Evolutionary conservation across 352 stramenopile species (phyloP).

Genomic region (Phytopythium litorale): DNA sequence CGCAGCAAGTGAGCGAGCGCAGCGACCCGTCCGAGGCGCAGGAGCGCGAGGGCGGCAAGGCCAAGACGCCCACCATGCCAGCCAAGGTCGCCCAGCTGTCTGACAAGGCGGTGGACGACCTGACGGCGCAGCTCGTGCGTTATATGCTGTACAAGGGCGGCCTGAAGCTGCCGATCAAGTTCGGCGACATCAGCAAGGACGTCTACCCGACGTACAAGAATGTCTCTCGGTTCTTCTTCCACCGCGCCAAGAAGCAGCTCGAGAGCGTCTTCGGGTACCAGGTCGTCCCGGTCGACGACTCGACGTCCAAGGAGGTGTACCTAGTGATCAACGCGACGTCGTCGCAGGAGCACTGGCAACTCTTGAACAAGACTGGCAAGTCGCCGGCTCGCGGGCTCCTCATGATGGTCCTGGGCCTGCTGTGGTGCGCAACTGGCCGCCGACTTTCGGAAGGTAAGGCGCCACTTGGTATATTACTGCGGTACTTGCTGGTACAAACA

Average conservation of each 20-base stretch:
- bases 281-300: constrained; percentile 70
- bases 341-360: constrained; percentile 69
- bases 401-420: constrained; percentile 79
- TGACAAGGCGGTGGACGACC: constrained; percentile 64
- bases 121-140: constrained; percentile 70
- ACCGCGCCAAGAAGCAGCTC: constrained; percentile 69
- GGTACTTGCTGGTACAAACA: neutral
- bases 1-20: constrained; percentile 41
- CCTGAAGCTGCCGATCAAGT: constrained; percentile 73
- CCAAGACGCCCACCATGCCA: constrained; percentile 28
- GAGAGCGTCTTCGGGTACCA: constrained; percentile 75
- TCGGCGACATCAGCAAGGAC: constrained; percentile 80
- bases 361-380: constrained; percentile 74
- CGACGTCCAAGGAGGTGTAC: constrained; percentile 61
- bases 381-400: constrained; percentile 57
- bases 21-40: constrained; percentile 23
- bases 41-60: constrained; percentile 28
- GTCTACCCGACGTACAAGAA: constrained; percentile 81
- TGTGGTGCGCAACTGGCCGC: constrained; percentile 67
- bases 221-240: constrained; percentile 77
- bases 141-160: constrained; percentile 86
- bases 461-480: neutral
- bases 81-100: constrained; percentile 46
- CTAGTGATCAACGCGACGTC: constrained; percentile 69
- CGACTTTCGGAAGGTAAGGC: constrained; percentile 65